phyloP scores from a whole-genome alignment of 2,329 filamentous ascomycete genomes.

The Trematosphaeria pertusa region DNA sequence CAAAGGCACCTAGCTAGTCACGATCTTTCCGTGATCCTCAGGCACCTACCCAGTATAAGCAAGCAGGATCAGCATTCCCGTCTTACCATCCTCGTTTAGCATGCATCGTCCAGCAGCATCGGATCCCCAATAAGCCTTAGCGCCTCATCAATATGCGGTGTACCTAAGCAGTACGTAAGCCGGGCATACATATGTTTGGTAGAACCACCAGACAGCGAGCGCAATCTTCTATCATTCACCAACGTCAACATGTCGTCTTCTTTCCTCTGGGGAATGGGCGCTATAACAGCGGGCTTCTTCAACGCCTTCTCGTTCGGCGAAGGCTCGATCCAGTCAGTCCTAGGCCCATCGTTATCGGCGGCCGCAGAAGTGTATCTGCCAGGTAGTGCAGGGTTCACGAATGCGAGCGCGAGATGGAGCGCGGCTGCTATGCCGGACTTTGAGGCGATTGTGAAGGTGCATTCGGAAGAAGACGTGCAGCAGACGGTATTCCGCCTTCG shows the following conservation, averaged over 20 bases:
- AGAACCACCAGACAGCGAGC: no score
- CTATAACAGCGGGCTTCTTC: neutral
- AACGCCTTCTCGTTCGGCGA: neutral
- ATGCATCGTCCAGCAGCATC: no score
- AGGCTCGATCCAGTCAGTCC: neutral
- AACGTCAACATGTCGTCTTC: neutral
- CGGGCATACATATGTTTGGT: no score
- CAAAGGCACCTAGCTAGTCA: no score
- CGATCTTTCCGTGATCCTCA: no score
- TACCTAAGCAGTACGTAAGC: no score
- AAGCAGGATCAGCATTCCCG: no score
- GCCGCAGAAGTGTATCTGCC: neutral
- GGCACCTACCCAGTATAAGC: no score
- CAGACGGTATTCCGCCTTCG: slow-evolving; percentile 14
- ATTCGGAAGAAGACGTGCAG: slow-evolving; percentile 27
- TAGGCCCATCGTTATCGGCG: neutral
- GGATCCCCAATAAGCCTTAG: no score
- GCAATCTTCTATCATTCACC: no score
- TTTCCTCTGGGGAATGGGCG: neutral
- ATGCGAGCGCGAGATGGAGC: slow-evolving; percentile 17
- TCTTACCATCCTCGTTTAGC: no score
- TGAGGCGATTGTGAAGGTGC: slow-evolving; percentile 26
- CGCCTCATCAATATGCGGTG: no score
- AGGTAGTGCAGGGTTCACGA: neutral
- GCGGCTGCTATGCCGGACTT: slow-evolving; percentile 22